Base-by-base conservation (phyloP, 2,329 filamentous ascomycete species). In the Aspergillus sp. region DNA sequence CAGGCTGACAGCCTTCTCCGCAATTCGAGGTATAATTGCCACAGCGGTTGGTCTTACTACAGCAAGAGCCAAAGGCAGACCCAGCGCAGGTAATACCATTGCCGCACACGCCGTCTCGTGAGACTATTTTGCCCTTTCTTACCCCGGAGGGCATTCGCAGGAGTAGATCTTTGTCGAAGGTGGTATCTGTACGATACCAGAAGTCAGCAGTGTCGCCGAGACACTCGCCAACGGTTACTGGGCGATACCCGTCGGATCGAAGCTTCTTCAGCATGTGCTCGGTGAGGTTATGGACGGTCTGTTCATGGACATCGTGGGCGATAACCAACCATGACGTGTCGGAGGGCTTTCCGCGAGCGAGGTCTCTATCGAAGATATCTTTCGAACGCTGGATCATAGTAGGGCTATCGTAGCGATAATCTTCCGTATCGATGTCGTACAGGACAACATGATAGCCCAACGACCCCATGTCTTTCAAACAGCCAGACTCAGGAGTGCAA, bases 371-470 rank as follows among this genome's bases (percentile, higher is more conserved):
- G 46, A 79, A 78, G 2, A 73, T 72, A 29, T 77, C 75, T 54
- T 78, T 78, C 9, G 76, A 78, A 9, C 58, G 58, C 32, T 78
- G 75, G 36, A 78, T 77, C 16, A 67, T 57, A 6, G 68, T 62
- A 0, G 75, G 75, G 24, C 67, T 69, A 52, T 76, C 75, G 42
- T 78, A 73, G 52, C 73, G 73, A 63, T 76, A 82, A 64, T 83
- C 81, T 22, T 75, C 70, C 4, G 80, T 82, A 65, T 83, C 81
- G 22, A 81, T 72, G 56, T 81, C 76, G 50, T 77, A 79, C 36
- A 76, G 66, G 54, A 80, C 74, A 52, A 82, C 73, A 65, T 84
- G 81, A 62, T 84, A 84, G 0, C 81, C 81, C 32, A 83, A 69
- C 4, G 71, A 66, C 18, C 70, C 73, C 69, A 84, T 71, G 51